Evolutionary conservation across 2,329 filamentous ascomycete genomes (phyloP).

Genomic region (Pezicula radicicola): DNA sequence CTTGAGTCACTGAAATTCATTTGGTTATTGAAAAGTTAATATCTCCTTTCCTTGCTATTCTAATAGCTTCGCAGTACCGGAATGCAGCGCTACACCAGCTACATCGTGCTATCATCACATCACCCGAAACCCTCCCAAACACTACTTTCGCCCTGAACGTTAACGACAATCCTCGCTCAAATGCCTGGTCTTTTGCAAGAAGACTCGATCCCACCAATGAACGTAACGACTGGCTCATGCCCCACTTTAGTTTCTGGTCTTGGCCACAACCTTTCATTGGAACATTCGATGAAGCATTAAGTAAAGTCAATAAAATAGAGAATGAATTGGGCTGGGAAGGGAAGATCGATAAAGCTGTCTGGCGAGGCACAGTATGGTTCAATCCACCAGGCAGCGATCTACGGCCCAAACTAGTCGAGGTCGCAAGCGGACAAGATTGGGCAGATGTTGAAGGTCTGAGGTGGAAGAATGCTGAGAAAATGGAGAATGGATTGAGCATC

Average conservation of each 20-base stretch:
- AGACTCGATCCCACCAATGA: constrained; percentile 34
- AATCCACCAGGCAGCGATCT: constrained; percentile 25
- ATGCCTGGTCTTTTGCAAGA: constrained; percentile 45
- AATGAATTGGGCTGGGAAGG: constrained; percentile 15
- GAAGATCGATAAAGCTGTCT: constrained; percentile 43
- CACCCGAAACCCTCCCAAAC: constrained; percentile 44
- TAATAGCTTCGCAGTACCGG: constrained; percentile 35
- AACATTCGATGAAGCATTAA: constrained; percentile 36
- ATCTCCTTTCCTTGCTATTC: background rate
- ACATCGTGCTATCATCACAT: constrained; percentile 48
- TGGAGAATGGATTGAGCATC: constrained; percentile 45
- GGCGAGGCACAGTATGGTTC: constrained; percentile 51
- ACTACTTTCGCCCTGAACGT: constrained; percentile 51
- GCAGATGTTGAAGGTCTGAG: constrained; percentile 44
- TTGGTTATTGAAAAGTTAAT: too few species aligned
- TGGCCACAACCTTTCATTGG: constrained; percentile 50
- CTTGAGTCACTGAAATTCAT: too few species aligned
- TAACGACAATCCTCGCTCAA: constrained; percentile 43
- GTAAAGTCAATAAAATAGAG: constrained; percentile 37
- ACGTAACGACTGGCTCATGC: constrained; percentile 45
- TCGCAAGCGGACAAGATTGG: constrained; percentile 35
- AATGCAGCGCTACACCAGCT: constrained; percentile 51
- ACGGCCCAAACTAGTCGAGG: constrained; percentile 18
- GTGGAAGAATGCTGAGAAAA: constrained; percentile 20
- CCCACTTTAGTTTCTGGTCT: constrained; percentile 54